These are phyloP conservation scores for Arxiozyma bovina DNA, from an alignment of 1,139 yeast genomes.

Conservation along the genomic window DNA sequence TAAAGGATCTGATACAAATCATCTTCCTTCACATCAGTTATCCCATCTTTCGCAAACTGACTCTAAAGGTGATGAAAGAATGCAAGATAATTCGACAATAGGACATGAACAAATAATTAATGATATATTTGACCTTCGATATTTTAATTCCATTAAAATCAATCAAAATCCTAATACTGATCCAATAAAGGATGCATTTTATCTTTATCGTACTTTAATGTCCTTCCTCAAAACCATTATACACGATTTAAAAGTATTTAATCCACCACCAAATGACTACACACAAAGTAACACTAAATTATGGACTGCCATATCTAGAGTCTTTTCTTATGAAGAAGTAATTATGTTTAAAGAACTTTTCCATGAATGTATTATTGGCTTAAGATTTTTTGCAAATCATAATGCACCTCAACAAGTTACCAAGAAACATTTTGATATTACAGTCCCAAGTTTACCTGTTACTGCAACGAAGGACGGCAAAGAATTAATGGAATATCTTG, in stretches of 20 bases:
- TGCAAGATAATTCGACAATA: background rate
- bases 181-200: conserved; percentile 79
- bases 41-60: conserved; percentile 20
- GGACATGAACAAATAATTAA: conserved; percentile 15
- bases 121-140: conserved; percentile 39
- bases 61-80: conserved; percentile 4
- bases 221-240: conserved; percentile 85
- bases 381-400: conserved; percentile 60
- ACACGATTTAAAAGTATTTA: conserved; percentile 81
- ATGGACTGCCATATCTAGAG: conserved; percentile 86
- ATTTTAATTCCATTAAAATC: conserved; percentile 41
- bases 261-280: conserved; percentile 71
- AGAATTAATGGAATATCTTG: conserved; percentile 91
- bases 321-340: conserved; percentile 76
- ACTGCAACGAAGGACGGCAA: conserved; percentile 88
- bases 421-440: conserved; percentile 49
- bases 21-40: conserved; percentile 38
- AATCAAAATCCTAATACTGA: conserved; percentile 43
- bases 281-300: conserved; percentile 55
- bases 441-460: conserved; percentile 75
- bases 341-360: conserved; percentile 66
- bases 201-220: conserved; percentile 79
- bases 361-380: conserved; percentile 76
- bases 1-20: conserved; percentile 11
- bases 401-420: conserved; percentile 30